phyloP scores from a whole-genome alignment of 1,284 basidiomycete species.

The Irpex sp. region DNA sequence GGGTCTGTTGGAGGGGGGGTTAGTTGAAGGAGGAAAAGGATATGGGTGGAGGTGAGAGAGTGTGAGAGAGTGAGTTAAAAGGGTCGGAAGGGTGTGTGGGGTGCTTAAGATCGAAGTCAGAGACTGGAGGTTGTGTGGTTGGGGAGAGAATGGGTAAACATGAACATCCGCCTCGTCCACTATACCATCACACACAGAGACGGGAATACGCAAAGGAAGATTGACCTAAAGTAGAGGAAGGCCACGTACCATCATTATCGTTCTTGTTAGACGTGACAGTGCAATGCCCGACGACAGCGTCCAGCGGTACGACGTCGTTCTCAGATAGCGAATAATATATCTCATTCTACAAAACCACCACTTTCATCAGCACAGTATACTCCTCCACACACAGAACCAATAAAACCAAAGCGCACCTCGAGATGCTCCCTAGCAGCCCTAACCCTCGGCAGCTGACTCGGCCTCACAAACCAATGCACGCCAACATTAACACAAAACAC shows the following conservation, averaged over 20 bases:
- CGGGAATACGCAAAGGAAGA: not conserved
- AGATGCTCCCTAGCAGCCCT: conserved; percentile 50
- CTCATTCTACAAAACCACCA: conserved; percentile 50
- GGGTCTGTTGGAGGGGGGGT: not conserved
- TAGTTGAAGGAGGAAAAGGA: too few species aligned
- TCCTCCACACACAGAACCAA: too few species aligned
- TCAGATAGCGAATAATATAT: conserved; percentile 59
- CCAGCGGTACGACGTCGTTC: conserved; percentile 42
- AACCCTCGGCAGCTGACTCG: conserved; percentile 46
- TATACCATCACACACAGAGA: not conserved
- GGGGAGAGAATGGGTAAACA: too few species aligned
- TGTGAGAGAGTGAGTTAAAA: too few species aligned
- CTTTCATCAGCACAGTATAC: too few species aligned
- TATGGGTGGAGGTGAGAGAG: too few species aligned
- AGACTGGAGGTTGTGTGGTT: too few species aligned
- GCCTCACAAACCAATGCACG: conserved; percentile 64
- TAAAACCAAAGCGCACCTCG: too few species aligned
- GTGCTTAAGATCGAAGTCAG: too few species aligned
- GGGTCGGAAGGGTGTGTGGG: too few species aligned
- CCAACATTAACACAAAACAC: conserved; percentile 41
- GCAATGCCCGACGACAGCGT: conserved; percentile 47
- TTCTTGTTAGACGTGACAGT: conserved; percentile 29
- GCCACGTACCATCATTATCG: not conserved
- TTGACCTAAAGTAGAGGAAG: not conserved
- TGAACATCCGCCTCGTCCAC: too few species aligned